phyloP scores from a whole-genome alignment of 768 basidiomycete species.

The Lactarius hatsudake region DNA sequence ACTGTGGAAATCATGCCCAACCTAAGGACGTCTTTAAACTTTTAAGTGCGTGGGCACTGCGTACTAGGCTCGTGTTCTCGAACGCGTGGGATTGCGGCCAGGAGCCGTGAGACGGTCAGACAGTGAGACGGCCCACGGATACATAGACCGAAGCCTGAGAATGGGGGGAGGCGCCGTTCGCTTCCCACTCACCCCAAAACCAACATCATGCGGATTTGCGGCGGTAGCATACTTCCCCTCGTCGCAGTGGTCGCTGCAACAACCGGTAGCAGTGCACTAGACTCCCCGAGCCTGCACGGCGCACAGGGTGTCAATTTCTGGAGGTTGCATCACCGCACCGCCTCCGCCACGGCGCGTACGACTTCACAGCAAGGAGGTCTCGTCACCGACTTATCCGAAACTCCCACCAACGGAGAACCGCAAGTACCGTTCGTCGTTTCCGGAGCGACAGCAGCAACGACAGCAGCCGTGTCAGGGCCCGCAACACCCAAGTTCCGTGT shows the following conservation, averaged over 20 bases:
- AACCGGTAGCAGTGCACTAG: not conserved
- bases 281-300: not conserved
- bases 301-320: not conserved
- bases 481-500: constrained; percentile 41
- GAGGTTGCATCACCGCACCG: not conserved
- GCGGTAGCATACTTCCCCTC: not conserved
- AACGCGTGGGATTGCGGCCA: not conserved
- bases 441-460: not conserved
- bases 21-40: no score
- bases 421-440: not conserved
- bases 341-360: not conserved
- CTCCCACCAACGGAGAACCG: not conserved
- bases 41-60: not conserved
- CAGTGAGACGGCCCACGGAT: not conserved
- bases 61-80: not conserved
- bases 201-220: not conserved
- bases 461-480: not conserved
- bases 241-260: not conserved
- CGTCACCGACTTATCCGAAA: not conserved
- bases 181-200: not conserved
- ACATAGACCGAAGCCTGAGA: not conserved
- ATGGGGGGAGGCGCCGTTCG: not conserved
- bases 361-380: not conserved
- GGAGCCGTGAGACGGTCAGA: not conserved
- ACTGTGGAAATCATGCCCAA: not conserved